Base-by-base conservation (phyloP, 345 rosid species). In the Euphorbia lathyris region DNA sequence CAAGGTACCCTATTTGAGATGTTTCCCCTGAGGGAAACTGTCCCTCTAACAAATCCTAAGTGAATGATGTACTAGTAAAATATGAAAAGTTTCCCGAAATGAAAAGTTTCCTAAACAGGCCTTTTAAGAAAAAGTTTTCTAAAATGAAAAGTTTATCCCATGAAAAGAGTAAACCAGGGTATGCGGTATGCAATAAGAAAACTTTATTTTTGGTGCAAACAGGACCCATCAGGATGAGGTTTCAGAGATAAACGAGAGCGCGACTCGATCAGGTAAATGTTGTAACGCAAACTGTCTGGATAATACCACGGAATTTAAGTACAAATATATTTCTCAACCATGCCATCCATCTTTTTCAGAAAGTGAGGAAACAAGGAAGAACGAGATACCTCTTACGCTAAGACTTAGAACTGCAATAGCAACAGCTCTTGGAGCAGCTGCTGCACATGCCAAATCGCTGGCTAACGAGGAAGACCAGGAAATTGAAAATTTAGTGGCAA, bases 391-490 rank as follows among this genome's bases (percentile, higher is more conserved):
- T 61, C 56, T 83, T 63, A 86, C 81, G 68, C 68, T 95, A 75
- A 84, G 82, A 64, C 83, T 90, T 73, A 88, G 93, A 83, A 87
- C 89, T 38, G 87, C 92, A 9, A 84, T 84, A 73, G 96, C 84
- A 56, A 85, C 94, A 32, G 89, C 92, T 66, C 87, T 90, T 34
- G 97, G 99, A 76, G 83, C 90, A 1, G 89, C 86, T 51, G 92
- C 96, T 71, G 91, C 96, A 77, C 86, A 76, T 60, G 97, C 93
- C 17, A 95, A 90, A 78, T 50, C 84, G 65, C 80, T 92, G 87
- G 99, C 88, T n/a, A 90, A 79, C 71, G 90, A 90, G 74, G 99
- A 95, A 84, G 97, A 86, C 51, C 78, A 78, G 73, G 96, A 92
- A 75, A 87, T 85, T 74, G 90, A 88, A 71, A 81, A 79, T 48